Evolutionary conservation across 2,329 filamentous ascomycete genomes (phyloP), one percentile per base, ranked within the genome.

Genomic region (Penicillium digitatum): DNA sequence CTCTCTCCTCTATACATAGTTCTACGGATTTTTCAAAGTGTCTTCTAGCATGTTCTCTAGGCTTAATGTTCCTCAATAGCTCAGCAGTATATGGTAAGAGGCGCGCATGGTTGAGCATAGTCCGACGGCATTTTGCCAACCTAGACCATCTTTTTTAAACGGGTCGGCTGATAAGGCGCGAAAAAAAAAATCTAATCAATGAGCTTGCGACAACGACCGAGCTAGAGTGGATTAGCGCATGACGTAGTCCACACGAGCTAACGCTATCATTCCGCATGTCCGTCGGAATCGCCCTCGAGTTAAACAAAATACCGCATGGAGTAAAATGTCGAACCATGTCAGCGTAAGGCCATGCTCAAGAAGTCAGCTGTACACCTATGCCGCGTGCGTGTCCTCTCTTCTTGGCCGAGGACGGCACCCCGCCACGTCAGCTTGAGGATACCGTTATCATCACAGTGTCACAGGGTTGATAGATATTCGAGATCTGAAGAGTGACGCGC

Each of bases 191-290:
- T 22, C 24, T 12, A 20, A 14, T 42, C 31, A 48, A 32, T n/a
- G 20, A 48, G 43, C 34, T 48, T 54, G 38, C 50, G 42, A 53
- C 37, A 56, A 26, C 46, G 16, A 32, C 29, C 18, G 39, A 31
- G 18, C 32, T 12, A 42, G 35, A 32, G 48, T 55, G 48, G 53
- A 47, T 55, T 26, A 27, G 39, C 48, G 43, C n/a, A 49, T 45
- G 47, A 45, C 52, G 40, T 18, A 38, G 46, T 32, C 52, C 52
- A 43, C 52, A 3, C n/a, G 31, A 44, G 8, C 31, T 27, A 54
- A 32, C 47, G 26, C 34, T 43, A 49, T 42, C 24, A 20, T 49
- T 34, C 22, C 27, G 26, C 27, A 40, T 22, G 32, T 27, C 22
- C 29, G 24, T 27, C 38, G 18, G 18, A 14, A 16, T n/a, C 32